Percentiles rank a stretch among this genome's conserved stretches.
Conservation (phyloP, 495 filamentous ascomycete genomes). For the Aspergillus campestris region DNA sequence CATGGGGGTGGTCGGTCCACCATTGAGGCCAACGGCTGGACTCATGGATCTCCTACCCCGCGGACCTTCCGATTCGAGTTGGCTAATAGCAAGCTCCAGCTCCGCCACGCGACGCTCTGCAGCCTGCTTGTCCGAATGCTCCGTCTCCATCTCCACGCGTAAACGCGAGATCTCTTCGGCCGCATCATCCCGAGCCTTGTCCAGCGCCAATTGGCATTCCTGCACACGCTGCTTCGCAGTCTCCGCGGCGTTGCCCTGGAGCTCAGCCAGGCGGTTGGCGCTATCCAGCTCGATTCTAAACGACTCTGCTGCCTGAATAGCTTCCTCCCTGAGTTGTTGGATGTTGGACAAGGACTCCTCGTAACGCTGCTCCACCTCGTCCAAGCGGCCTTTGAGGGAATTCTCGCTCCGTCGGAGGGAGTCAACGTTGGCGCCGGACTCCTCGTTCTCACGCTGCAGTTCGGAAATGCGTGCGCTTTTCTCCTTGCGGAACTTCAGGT, state of each 20-base stretch:
- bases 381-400: constrained; percentile 66
- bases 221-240: constrained; percentile 73
- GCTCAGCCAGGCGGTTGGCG: constrained; percentile 66
- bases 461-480: constrained; percentile 79
- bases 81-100: constrained; percentile 64
- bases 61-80: constrained; percentile 47
- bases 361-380: constrained; percentile 76
- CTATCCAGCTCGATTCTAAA: constrained; percentile 78
- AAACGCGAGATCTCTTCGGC: constrained; percentile 72
- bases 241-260: constrained; percentile 74
- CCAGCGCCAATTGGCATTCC: constrained; percentile 68
- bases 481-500: constrained; percentile 87
- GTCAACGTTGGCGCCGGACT: constrained; percentile 65
- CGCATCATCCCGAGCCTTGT: constrained; percentile 71
- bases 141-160: constrained; percentile 72
- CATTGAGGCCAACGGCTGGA: constrained; percentile 46
- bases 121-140: constrained; percentile 60
- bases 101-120: constrained; percentile 64
- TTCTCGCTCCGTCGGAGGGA: constrained; percentile 71
- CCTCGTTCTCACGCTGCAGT: constrained; percentile 81
- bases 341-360: constrained; percentile 75
- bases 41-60: constrained; percentile 34
- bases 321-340: constrained; percentile 76
- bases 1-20: constrained; percentile 39
- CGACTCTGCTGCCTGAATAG: constrained; percentile 66